phyloP scores from a whole-genome alignment of 371 early-diverging fungal genomes.

The Saksenaea oblongispora region DNA sequence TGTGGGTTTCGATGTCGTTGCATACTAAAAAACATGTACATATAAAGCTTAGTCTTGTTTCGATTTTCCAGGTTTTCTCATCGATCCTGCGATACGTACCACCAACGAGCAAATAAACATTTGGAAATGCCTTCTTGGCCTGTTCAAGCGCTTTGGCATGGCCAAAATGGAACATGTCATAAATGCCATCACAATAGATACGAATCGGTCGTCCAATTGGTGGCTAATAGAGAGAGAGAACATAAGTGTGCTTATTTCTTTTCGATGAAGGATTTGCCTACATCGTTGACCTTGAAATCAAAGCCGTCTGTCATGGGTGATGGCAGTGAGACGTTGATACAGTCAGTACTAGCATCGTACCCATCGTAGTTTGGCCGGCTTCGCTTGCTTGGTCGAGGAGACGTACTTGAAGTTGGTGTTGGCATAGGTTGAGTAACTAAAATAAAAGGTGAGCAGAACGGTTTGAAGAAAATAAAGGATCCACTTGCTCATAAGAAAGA shows the following conservation, averaged over 20 bases:
- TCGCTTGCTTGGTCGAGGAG: constrained; percentile 11
- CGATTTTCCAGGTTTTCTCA: not conserved
- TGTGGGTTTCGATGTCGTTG: constrained; percentile 77
- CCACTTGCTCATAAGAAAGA: not conserved
- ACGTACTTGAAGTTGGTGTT: constrained; percentile 8
- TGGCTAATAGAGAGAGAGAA: constrained; percentile 38
- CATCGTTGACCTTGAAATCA: constrained; percentile 25
- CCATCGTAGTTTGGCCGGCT: constrained; percentile 12
- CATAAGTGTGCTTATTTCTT: not conserved
- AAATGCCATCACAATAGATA: constrained; percentile 93
- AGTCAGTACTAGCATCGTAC: constrained; percentile 2
- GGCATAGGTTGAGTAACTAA: constrained; percentile 4
- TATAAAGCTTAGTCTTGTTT: not conserved
- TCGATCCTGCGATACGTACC: constrained; percentile 49
- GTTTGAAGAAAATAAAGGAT: not conserved
- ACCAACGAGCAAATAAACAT: constrained; percentile 90
- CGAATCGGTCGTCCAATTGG: constrained; percentile 79
- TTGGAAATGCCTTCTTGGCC: constrained; percentile 89
- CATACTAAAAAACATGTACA: constrained; percentile 58
- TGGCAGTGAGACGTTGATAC: not conserved
- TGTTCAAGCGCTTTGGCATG: constrained; percentile 94
- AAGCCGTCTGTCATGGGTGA: constrained; percentile 16
- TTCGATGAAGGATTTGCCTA: too few relatives aligned
- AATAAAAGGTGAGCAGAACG: constrained; percentile 13
- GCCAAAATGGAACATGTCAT: constrained; percentile 95